Percentiles rank a stretch among this genome's conserved stretches.
phyloP scores from a whole-genome alignment of 2,329 filamentous ascomycete genomes.

The Malbranchea zuffiana region DNA sequence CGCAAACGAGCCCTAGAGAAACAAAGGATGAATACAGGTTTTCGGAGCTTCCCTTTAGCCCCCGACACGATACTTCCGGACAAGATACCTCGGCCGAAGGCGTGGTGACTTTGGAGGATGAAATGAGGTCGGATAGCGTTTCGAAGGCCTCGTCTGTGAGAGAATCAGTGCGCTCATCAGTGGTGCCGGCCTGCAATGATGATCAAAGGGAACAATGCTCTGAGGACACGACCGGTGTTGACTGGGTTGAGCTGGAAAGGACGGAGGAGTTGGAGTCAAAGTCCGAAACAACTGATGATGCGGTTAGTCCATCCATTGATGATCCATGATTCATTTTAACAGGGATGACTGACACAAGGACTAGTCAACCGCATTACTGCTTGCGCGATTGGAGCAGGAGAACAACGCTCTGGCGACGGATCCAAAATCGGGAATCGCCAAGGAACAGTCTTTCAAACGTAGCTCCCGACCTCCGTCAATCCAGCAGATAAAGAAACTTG shows the following conservation, averaged over 20 bases:
- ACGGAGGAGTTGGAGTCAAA: constrained; percentile 71
- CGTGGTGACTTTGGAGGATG: constrained; percentile 6
- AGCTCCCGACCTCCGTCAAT: constrained; percentile 77
- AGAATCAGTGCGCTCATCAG: constrained; percentile 3
- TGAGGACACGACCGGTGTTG: constrained; percentile 47
- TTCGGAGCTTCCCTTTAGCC: not conserved
- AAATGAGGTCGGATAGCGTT: constrained; percentile 1
- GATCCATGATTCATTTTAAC: constrained; percentile 2
- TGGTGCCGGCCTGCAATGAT: constrained; percentile 17
- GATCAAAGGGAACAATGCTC: constrained; percentile 18
- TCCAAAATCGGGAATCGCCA: constrained; percentile 61
- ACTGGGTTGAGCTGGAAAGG: constrained; percentile 78
- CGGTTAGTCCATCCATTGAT: constrained; percentile 47
- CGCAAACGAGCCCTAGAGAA: constrained; percentile 34
- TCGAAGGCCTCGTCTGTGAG: constrained; percentile 6
- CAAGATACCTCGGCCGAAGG: not conserved
- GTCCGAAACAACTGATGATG: constrained; percentile 59
- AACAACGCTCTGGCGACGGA: constrained; percentile 86
- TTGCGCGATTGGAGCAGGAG: constrained; percentile 88
- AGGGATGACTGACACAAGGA: constrained; percentile 15
- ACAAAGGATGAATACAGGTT: constrained; percentile 1
- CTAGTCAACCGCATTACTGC: constrained; percentile 73
- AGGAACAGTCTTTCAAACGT: constrained; percentile 43
- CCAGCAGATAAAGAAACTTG: constrained; percentile 76
- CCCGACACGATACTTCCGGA: not conserved